Base-by-base conservation (phyloP, 2,329 filamentous ascomycete species). In the Cladosporium austrohemisphaericum region DNA sequence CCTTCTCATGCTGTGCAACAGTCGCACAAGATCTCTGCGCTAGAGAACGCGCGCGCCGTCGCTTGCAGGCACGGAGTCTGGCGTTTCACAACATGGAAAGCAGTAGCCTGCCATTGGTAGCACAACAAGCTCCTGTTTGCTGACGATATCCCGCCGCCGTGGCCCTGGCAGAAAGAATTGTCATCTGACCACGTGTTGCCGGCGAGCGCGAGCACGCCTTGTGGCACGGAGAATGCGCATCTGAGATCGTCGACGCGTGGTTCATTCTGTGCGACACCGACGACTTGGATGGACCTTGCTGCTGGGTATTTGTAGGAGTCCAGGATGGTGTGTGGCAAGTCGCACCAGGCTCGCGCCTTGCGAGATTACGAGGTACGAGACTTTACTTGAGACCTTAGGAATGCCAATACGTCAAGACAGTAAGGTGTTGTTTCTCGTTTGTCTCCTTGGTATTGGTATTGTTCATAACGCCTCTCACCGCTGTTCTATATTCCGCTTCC, bases 111-210 rank as follows among this genome's bases (percentile, higher is more conserved):
- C 36, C 36, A 26, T 3, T 25, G 25, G 11, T 26, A 11, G 25
- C 11, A 26, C 6, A 11, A 26, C 25, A 11, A 11, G 25, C 25
- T 11, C 6, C 25, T 6, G 16, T 23, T 41, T 28, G 38, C 38
- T 26, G 14, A 16, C 14, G 23, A 29, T 14, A 18, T 41, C 16
- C 38, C 26, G 25, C 25, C 18, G 38, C 38, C 20, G 38, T 22
- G 38, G 26, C 13, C 11, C 25, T 26, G 6, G 25, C 25, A 6
- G 6, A 11, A 6, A 28, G 28, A 18, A 25, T 19, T 47, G 44
- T 47, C 44, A 47, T 47, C 33, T 47, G 44, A 33, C 44, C 33
- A 47, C 32, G 33, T 26, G 44, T 47, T 47, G 25, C 25, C 25
- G 31, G 14, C 40, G 25, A 9, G 16, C 40, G 26, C 40, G 26